Conservation (phyloP, 78 protist species). For the Guillardia theta region DNA sequence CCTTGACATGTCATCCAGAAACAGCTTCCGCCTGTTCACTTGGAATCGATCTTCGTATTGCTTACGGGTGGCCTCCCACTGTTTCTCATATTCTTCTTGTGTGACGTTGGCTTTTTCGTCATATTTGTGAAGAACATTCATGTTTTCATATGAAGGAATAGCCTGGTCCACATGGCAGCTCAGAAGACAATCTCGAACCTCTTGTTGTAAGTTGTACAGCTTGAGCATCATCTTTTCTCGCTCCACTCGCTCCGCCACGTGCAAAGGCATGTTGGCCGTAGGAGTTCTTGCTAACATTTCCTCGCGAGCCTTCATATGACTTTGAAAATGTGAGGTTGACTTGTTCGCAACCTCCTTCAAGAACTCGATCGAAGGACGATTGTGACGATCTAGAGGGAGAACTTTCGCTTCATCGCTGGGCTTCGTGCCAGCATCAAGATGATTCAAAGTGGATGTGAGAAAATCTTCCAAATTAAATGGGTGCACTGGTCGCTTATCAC, state of each 20-base stretch:
- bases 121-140: not conserved
- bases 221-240: not conserved
- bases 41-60: not conserved
- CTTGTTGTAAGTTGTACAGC: not conserved
- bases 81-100: not conserved
- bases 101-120: not conserved
- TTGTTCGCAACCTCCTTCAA: not conserved
- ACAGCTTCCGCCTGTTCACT: not conserved
- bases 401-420: not conserved
- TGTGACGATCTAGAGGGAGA: not conserved
- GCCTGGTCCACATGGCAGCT: not conserved
- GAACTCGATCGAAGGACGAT: not conserved
- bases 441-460: not conserved
- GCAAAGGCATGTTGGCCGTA: not conserved
- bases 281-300: not conserved
- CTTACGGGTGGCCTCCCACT: not conserved
- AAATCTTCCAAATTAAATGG: not conserved
- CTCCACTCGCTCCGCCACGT: not conserved
- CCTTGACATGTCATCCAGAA: not conserved
- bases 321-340: not conserved
- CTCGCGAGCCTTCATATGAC: not conserved
- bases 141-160: too few species aligned
- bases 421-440: not conserved
- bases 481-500: not conserved
- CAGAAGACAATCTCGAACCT: not conserved